Conservation (phyloP, 2,329 filamentous ascomycete species). For the Cryphonectria nitschkei region DNA sequence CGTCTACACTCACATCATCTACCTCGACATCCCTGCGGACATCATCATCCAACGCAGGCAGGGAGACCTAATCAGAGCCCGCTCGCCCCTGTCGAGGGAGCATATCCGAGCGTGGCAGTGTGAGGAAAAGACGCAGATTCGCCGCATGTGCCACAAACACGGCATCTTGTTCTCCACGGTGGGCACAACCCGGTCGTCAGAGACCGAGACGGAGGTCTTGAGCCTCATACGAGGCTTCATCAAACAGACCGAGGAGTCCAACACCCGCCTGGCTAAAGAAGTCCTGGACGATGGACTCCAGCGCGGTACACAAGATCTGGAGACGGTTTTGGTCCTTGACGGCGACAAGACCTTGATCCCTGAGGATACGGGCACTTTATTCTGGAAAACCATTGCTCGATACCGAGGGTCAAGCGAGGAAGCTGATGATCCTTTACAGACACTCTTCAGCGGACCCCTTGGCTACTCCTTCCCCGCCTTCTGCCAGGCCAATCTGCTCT, state of each 20-base stretch:
- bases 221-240: background rate
- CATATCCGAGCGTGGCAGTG: background rate
- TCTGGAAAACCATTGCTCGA: background rate
- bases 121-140: background rate
- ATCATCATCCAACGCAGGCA: background rate
- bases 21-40: background rate
- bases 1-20: background rate
- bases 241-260: background rate
- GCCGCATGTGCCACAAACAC: background rate
- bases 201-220: background rate
- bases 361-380: background rate
- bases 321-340: background rate
- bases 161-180: background rate
- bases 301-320: background rate
- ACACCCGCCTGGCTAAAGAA: background rate
- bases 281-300: background rate
- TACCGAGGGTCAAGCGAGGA: background rate
- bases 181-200: background rate
- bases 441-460: background rate
- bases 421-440: background rate
- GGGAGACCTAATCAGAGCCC: background rate
- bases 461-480: background rate
- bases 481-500: background rate
- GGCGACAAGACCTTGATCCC: conserved; percentile 4
- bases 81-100: background rate